Conservation (phyloP, 2,329 filamentous ascomycete species). For the Aspergillus eucalypticola region DNA sequence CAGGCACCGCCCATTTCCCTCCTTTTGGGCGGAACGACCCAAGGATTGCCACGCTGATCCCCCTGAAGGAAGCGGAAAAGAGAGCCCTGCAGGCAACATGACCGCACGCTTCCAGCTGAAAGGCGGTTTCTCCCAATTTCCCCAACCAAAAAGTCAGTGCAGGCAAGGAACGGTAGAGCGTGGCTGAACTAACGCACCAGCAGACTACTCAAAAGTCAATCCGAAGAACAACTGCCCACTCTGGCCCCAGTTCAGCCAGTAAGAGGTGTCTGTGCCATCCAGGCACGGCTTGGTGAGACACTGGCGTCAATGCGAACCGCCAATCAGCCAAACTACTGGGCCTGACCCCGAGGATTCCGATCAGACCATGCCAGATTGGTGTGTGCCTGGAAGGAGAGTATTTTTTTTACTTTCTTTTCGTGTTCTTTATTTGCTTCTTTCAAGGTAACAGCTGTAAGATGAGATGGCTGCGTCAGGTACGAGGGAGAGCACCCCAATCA, state of each 20-base stretch:
- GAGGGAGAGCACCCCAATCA: background rate
- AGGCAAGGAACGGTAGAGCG: background rate
- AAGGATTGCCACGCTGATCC: slow-evolving; percentile 1
- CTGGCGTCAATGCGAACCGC: slow-evolving; percentile 1
- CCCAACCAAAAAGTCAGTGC: background rate
- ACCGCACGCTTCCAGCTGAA: background rate
- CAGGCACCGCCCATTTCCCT: background rate
- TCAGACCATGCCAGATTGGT: background rate
- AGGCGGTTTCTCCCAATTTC: too few relatives aligned
- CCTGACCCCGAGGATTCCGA: background rate
- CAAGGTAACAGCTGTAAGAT: background rate
- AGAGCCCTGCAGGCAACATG: background rate
- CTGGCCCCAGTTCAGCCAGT: background rate
- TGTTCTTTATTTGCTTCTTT: background rate
- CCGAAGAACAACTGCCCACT: background rate
- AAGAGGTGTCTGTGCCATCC: background rate
- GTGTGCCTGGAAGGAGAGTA: background rate
- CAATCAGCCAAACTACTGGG: slow-evolving; percentile 6
- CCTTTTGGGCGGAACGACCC: background rate
- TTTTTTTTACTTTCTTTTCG: too few relatives aligned
- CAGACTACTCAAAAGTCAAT: slow-evolving; percentile 5
- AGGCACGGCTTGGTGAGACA: slow-evolving; percentile 5
- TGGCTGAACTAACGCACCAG: background rate
- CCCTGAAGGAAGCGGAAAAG: background rate
- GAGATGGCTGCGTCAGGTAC: background rate